Evolutionary conservation across 345 rosid genomes (phyloP).

Genomic region (Aquilaria malaccensis): DNA sequence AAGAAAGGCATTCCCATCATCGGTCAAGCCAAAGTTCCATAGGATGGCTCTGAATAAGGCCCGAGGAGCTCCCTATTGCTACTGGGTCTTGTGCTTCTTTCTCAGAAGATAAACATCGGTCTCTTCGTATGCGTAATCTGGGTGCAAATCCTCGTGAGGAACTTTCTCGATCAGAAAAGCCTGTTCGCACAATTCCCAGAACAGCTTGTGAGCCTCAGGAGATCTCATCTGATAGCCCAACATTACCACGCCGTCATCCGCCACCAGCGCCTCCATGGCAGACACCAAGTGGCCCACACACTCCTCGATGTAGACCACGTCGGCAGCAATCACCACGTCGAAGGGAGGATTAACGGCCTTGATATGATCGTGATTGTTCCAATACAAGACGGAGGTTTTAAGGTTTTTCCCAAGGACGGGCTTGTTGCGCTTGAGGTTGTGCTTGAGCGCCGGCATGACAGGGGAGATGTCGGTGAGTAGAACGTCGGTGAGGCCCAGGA

Average conservation of each 20-base stretch:
- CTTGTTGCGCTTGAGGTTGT: conserved; percentile 89
- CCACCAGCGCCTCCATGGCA: conserved; percentile 62
- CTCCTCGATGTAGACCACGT: conserved; percentile 84
- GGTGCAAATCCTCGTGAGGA: conserved; percentile 76
- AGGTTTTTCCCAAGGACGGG: conserved; percentile 49
- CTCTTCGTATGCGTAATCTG: conserved; percentile 26
- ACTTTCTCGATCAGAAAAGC: conserved; percentile 70
- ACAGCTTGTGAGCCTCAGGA: conserved; percentile 72
- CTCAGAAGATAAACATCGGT: conserved; percentile 31
- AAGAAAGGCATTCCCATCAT: too few species aligned
- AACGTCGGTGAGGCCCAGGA: conserved; percentile 68
- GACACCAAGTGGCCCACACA: conserved; percentile 48
- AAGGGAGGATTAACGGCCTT: conserved; percentile 61
- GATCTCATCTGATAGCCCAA: conserved; percentile 83
- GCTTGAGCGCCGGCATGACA: conserved; percentile 88
- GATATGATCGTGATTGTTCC: conserved; percentile 70
- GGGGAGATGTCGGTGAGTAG: conserved; percentile 82
- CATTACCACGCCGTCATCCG: conserved; percentile 65
- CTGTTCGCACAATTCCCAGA: conserved; percentile 69
- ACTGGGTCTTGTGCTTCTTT: conserved; percentile 35
- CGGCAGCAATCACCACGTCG: conserved; percentile 77
- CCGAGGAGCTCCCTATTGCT: background rate
- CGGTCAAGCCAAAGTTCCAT: too few species aligned
- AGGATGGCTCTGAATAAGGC: too few species aligned
- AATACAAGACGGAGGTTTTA: conserved; percentile 48